phyloP scores from a whole-genome alignment of 345 rosid genomes.

The Eucalyptus cloeziana region DNA sequence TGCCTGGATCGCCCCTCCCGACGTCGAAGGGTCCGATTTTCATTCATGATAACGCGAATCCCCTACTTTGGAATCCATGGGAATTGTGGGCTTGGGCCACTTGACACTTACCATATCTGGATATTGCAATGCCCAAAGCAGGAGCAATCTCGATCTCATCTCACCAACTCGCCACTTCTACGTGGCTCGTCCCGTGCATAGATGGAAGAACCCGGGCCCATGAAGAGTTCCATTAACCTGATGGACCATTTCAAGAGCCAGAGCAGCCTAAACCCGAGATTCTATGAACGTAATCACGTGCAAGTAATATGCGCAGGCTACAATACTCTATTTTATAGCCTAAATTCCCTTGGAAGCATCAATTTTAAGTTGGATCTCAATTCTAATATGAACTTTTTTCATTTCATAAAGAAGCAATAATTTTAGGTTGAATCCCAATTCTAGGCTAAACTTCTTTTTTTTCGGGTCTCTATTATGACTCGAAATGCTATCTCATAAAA shows the following conservation, averaged over 20 bases:
- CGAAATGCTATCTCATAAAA: neutral
- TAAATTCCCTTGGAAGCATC: neutral
- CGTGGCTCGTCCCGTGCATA: neutral
- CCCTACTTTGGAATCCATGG: neutral
- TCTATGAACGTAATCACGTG: neutral
- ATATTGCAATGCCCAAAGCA: neutral
- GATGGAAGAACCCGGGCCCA: neutral
- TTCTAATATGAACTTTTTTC: neutral
- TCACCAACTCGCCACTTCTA: neutral
- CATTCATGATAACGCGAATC: neutral
- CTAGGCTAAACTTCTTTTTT: neutral
- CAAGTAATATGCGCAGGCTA: neutral
- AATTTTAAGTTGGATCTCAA: neutral
- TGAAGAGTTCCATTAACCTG: neutral
- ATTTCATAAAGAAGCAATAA: neutral
- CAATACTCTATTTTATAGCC: neutral
- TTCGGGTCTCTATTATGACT: neutral
- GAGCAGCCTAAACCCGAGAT: neutral
- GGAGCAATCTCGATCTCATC: neutral
- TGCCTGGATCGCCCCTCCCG: neutral
- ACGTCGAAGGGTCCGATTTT: neutral
- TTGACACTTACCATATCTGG: neutral
- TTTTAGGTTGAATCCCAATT: neutral
- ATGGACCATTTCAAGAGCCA: neutral
- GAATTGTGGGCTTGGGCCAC: neutral